Conservation (phyloP, 139 green algal species). For the Edaphochlamys debaryana region DNA sequence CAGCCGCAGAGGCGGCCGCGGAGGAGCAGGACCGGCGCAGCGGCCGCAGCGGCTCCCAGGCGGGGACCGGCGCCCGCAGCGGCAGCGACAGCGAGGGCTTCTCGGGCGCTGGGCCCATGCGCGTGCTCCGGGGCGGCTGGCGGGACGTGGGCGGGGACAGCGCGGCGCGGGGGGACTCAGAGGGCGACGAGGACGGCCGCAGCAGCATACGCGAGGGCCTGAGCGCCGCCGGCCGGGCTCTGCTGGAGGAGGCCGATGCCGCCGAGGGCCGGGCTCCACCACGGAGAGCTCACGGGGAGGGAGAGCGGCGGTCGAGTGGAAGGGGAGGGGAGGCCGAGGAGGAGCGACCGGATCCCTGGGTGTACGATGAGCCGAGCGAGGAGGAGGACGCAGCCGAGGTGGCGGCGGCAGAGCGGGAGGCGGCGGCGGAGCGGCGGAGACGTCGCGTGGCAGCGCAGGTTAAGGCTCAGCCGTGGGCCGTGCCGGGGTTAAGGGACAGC, state of each 20-base stretch:
- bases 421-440: not conserved
- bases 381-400: not conserved
- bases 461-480: not conserved
- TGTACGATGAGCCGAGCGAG: not conserved
- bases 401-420: not conserved
- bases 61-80: not conserved
- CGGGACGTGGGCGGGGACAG: not conserved
- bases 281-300: no score
- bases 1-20: not conserved
- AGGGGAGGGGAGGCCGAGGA: not conserved
- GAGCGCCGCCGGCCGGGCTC: not conserved
- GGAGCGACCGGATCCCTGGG: not conserved
- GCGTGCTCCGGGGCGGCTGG: constrained; percentile 8
- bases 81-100: not conserved
- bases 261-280: no score
- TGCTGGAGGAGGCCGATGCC: constrained; percentile 31
- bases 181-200: not conserved
- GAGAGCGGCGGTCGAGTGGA: not conserved
- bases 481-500: not conserved
- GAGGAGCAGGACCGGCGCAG: not conserved
- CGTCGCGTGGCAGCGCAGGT: not conserved
- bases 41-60: not conserved
- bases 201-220: constrained; percentile 9
- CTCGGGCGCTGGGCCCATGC: not conserved
- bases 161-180: no score